phyloP scores from a whole-genome alignment of 176 grass and related monocot genomes.

The Oryza meridionalis region DNA sequence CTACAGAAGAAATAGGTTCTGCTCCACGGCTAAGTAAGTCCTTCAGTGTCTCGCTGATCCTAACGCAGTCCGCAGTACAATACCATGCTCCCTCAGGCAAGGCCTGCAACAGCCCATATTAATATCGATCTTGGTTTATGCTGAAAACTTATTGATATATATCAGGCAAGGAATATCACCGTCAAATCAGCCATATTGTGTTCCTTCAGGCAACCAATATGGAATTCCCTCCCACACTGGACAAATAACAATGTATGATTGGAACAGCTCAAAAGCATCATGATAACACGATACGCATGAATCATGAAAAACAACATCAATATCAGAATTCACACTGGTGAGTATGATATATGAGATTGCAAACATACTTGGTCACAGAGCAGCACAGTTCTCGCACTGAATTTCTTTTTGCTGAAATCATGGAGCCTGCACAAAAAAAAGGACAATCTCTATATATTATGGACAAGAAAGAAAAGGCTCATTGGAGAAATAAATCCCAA shows the following conservation, averaged over 20 bases:
- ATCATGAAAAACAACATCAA: conserved; percentile 2
- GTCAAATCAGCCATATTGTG: conserved; percentile 83
- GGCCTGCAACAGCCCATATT: conserved; percentile 57
- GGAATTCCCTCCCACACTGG: conserved; percentile 97
- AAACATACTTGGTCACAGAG: conserved; percentile 90
- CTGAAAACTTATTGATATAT: conserved; percentile 16
- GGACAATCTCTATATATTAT: conserved; percentile 7
- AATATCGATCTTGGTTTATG: conserved; percentile 6
- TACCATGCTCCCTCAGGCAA: conserved; percentile 90
- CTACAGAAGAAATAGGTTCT: conserved; percentile 43
- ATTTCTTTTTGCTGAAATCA: conserved; percentile 89
- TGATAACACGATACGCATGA: conserved; percentile 15
- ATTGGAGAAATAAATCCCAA: conserved; percentile 11
- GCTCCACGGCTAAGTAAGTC: conserved; percentile 56
- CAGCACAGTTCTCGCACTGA: conserved; percentile 85
- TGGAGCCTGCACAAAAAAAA: conserved; percentile 62
- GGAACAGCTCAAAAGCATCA: conserved; percentile 15
- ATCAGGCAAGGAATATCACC: conserved; percentile 50
- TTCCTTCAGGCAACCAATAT: conserved; percentile 93
- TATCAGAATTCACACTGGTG: conserved; percentile 1
- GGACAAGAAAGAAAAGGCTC: not conserved
- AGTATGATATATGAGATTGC: conserved; percentile 13
- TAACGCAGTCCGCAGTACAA: conserved; percentile 67
- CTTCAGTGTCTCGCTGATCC: conserved; percentile 61
- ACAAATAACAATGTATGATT: conserved; percentile 42